Base-by-base conservation (phyloP, 768 basidiomycete species). In the Leccinum variicolor region DNA sequence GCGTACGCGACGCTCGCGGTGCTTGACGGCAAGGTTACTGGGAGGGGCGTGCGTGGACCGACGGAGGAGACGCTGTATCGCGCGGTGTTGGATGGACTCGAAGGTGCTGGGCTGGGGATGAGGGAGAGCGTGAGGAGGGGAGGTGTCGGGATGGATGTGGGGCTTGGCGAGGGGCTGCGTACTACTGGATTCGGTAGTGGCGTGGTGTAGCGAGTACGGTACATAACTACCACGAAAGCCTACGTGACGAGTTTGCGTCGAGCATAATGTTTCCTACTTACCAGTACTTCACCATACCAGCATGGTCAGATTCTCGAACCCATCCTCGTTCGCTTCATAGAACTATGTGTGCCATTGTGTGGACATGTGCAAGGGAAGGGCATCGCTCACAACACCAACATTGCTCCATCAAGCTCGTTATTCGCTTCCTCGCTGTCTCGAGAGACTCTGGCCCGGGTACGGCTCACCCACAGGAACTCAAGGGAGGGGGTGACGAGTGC, bases 321-420 rank as follows among this genome's bases (percentile, higher is more conserved):
- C 53, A 97, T 98, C 73, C 89, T 98, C 82, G 76, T 93, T 63
- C 89, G 93, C 57, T 98, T 96, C 77, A 85, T 98, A 77, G 92
- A 95, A 69, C 89, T 99, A 50, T n/a, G n/a, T n/a, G n/a, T n/a
- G n/a, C n/a, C n/a, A n/a, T n/a, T 98, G 94, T 70, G 94, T 98
- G 60, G 89, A 93, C 60, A 87, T 97, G 82, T 85, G 93, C 63
- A 94, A 95, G 74, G 94, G 94, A 1, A 83, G 93, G 26, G 88
- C 91, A 26, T n/a, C n/a, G n/a, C n/a, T n/a, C n/a, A n/a, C n/a
- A n/a, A n/a, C n/a, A n/a, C n/a, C n/a, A n/a, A n/a, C n/a, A n/a
- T n/a, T n/a, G n/a, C n/a, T n/a, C n/a, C n/a, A n/a, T n/a, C n/a
- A n/a, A n/a, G n/a, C n/a, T n/a, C n/a, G n/a, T n/a, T n/a, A n/a